Conservation (phyloP, 768 basidiomycete species). For the Xerocomus brunneocitrinus region DNA sequence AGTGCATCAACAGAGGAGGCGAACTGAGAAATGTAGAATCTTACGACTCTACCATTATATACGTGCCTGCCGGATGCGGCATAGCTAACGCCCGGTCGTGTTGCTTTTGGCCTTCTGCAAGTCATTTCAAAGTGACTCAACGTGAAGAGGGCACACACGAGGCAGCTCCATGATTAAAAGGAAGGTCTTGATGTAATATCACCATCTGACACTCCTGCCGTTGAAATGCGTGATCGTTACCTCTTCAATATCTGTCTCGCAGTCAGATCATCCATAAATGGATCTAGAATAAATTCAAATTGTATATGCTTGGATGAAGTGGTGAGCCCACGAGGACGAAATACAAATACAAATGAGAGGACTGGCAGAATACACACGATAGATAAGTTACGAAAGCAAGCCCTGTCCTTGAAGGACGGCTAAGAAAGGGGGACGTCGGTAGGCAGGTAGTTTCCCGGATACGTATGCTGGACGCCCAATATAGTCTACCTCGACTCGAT, state of each 20-base stretch:
- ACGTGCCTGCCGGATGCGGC: slow-evolving; percentile 15
- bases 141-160: slow-evolving; percentile 23
- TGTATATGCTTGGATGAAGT: slow-evolving; percentile 18
- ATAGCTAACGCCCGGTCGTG: slow-evolving; percentile 16
- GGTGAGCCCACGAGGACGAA: slow-evolving; percentile 27
- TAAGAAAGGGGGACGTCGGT: slow-evolving; percentile 60
- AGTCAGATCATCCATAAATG: slow-evolving; percentile 26
- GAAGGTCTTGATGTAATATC: slow-evolving; percentile 32
- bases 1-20: slow-evolving; percentile 20
- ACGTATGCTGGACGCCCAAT: slow-evolving; percentile 60
- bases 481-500: slow-evolving; percentile 70
- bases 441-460: slow-evolving; percentile 42
- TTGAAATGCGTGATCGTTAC: slow-evolving; percentile 32
- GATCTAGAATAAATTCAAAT: slow-evolving; percentile 17
- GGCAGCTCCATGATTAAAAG: slow-evolving; percentile 25
- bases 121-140: slow-evolving; percentile 17
- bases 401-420: slow-evolving; percentile 48
- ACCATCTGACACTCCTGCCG: slow-evolving; percentile 21
- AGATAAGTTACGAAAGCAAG: slow-evolving; percentile 27
- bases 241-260: slow-evolving; percentile 21
- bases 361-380: slow-evolving; percentile 23
- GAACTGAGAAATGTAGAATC: slow-evolving; percentile 7
- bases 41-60: slow-evolving; percentile 19
- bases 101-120: slow-evolving; percentile 9
- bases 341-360: slow-evolving; percentile 28